These are phyloP conservation scores for Echium plantagineum DNA, from an alignment of 257 asterid genomes.

Conservation along the genomic window DNA sequence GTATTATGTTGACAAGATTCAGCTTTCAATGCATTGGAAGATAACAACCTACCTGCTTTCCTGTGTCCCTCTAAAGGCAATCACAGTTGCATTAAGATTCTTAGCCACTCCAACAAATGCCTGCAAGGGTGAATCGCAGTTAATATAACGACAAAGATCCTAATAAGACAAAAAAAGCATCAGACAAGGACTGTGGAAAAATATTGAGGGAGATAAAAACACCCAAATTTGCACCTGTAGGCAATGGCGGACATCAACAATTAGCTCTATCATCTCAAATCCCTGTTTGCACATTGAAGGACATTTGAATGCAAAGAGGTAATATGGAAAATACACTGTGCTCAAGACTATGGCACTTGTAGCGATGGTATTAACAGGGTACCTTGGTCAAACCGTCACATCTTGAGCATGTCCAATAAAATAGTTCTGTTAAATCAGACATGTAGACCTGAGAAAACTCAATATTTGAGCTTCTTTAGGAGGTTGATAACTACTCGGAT, in stretches of 20 bases:
- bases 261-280: slow-evolving; percentile 77
- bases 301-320: slow-evolving; percentile 10
- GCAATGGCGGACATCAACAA: slow-evolving; percentile 78
- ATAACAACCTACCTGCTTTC: slow-evolving; percentile 49
- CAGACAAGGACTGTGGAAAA: neutral
- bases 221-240: slow-evolving; percentile 51
- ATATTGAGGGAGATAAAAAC: neutral
- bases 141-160: slow-evolving; percentile 5
- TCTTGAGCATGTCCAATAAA: slow-evolving; percentile 95
- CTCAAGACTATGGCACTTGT: neutral
- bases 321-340: neutral
- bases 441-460: slow-evolving; percentile 63
- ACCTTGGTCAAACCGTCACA: slow-evolving; percentile 81
- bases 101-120: slow-evolving; percentile 84
- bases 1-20: too few relatives aligned
- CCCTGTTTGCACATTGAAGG: slow-evolving; percentile 43
- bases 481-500: neutral
- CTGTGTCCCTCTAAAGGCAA: slow-evolving; percentile 97
- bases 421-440: slow-evolving; percentile 76
- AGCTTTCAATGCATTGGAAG: too few relatives aligned
- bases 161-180: neutral
- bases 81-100: slow-evolving; percentile 68
- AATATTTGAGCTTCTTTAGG: neutral
- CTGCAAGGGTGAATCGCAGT: slow-evolving; percentile 25
- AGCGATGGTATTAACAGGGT: slow-evolving; percentile 2